Conservation (phyloP, 768 basidiomycete species). For the Naganishia antarctica region DNA sequence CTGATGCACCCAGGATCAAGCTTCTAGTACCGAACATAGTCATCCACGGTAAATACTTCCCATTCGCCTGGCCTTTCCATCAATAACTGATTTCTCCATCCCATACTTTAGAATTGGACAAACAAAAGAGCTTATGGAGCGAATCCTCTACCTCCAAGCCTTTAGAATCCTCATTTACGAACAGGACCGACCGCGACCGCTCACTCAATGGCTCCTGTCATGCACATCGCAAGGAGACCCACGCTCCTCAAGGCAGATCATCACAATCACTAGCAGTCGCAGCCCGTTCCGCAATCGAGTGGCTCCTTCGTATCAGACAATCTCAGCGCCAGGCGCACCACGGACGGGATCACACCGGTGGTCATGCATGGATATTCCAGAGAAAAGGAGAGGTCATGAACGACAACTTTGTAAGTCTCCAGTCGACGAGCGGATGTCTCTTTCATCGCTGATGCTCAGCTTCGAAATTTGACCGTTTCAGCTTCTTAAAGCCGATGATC, state of each 20-base stretch:
- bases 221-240: background rate
- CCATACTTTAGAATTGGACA: background rate
- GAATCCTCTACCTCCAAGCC: background rate
- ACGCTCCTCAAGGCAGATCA: background rate
- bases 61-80: background rate
- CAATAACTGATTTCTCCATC: background rate
- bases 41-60: background rate
- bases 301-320: conserved; percentile 12
- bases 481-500: conserved; percentile 21
- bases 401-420: background rate
- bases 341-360: background rate
- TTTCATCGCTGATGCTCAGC: background rate
- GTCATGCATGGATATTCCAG: background rate
- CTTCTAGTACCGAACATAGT: conserved; percentile 1
- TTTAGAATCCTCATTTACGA: background rate
- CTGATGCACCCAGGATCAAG: background rate
- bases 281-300: conserved; percentile 19
- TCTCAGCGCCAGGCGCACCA: background rate
- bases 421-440: background rate
- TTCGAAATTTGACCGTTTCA: background rate
- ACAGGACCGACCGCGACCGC: background rate
- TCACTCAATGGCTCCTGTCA: background rate
- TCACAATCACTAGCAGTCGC: background rate
- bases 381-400: background rate
- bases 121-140: background rate